Evolutionary conservation across 164 flowering plant species (phyloP).

Genomic region (Liquidambar formosana): DNA sequence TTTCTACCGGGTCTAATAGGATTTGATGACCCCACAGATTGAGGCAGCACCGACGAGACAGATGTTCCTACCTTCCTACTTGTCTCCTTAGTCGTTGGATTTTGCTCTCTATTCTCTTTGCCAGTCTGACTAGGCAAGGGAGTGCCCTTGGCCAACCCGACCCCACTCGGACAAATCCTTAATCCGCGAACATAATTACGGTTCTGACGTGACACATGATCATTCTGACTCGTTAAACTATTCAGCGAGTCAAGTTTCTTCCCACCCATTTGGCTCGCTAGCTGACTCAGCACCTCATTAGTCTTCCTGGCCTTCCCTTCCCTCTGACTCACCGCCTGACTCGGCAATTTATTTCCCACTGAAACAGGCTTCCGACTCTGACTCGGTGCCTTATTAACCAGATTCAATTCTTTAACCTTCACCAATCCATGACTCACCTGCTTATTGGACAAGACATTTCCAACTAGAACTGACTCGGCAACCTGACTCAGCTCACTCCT

Average conservation of each 20-base stretch:
- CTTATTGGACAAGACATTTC: constrained; percentile 3
- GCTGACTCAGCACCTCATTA: neutral
- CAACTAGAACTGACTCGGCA: neutral
- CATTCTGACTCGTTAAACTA: neutral
- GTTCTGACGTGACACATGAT: constrained; percentile 1
- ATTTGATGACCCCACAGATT: neutral
- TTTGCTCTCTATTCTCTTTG: neutral
- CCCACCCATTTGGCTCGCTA: neutral
- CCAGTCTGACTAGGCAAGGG: neutral
- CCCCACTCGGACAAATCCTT: constrained; percentile 6
- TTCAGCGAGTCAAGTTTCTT: constrained; percentile 9
- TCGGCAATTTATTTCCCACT: neutral
- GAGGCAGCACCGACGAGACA: constrained; percentile 1
- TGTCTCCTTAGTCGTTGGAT: neutral
- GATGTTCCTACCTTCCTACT: neutral
- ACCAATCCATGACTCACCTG: neutral
- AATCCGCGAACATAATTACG: constrained; percentile 5
- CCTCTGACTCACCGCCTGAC: neutral
- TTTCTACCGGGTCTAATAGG: neutral
- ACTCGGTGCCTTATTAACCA: neutral
- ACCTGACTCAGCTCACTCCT: constrained; percentile 7
- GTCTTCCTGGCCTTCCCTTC: neutral
- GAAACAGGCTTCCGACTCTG: neutral
- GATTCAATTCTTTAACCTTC: neutral
- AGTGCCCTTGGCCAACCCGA: neutral